These are phyloP conservation scores for Aspergillus saccharolyticus DNA, from an alignment of 495 filamentous ascomycete genomes.

Conservation along the genomic window DNA sequence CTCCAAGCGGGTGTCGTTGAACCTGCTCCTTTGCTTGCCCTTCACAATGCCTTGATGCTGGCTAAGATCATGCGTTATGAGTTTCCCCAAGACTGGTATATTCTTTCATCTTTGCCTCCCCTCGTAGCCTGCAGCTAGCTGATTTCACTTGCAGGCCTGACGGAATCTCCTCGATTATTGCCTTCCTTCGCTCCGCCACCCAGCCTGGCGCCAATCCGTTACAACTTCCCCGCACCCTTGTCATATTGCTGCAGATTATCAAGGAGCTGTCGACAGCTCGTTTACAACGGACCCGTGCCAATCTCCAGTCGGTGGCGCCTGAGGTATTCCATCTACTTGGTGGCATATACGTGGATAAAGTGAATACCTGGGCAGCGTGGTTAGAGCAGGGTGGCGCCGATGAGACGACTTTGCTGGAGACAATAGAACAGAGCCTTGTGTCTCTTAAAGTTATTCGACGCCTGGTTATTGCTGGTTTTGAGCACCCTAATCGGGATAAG, in stretches of 20 bases:
- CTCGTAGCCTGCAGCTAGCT: background rate
- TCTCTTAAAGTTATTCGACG: slow-evolving; percentile 76
- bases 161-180: slow-evolving; percentile 50
- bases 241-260: slow-evolving; percentile 75
- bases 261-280: slow-evolving; percentile 85
- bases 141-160: slow-evolving; percentile 36
- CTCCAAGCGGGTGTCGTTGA: slow-evolving; percentile 71
- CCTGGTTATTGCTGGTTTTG: slow-evolving; percentile 75
- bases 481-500: slow-evolving; percentile 70
- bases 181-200: slow-evolving; percentile 50
- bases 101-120: slow-evolving; percentile 6
- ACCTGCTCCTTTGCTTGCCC: slow-evolving; percentile 62
- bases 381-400: slow-evolving; percentile 51
- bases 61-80: slow-evolving; percentile 86
- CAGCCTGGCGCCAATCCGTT: slow-evolving; percentile 42
- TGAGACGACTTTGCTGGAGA: slow-evolving; percentile 52
- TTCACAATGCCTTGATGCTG: slow-evolving; percentile 81
- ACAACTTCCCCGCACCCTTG: slow-evolving; percentile 64
- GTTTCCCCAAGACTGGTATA: slow-evolving; percentile 76
- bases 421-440: slow-evolving; percentile 68
- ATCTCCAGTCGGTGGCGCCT: slow-evolving; percentile 68
- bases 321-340: slow-evolving; percentile 74
- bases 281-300: slow-evolving; percentile 61
- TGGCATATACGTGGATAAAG: slow-evolving; percentile 69
- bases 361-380: slow-evolving; percentile 63